Conservation (phyloP, 2,329 filamentous ascomycete species). For the Arthrobotrys musiformis region DNA sequence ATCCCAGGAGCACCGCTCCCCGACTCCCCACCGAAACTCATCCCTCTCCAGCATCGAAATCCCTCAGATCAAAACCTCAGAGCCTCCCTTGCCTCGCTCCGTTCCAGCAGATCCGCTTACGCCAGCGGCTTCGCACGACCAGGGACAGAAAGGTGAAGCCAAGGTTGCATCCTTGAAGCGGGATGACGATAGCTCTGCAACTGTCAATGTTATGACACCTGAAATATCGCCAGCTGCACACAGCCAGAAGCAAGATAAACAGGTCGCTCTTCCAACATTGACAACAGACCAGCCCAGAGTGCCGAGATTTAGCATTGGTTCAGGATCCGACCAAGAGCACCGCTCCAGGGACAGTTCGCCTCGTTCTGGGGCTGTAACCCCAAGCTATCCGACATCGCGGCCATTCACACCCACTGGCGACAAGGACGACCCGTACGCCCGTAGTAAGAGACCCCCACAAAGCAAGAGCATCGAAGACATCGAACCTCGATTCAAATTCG, state of each 20-base stretch:
- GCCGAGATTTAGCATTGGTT: conserved; percentile 68
- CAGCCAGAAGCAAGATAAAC: conserved; percentile 61
- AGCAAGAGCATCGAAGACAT: conserved; percentile 72
- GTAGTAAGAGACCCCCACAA: conserved; percentile 76
- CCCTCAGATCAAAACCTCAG: conserved; percentile 45
- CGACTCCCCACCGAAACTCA: conserved; percentile 27
- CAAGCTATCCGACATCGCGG: conserved; percentile 74
- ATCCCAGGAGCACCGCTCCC: conserved; percentile 30
- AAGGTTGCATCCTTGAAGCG: conserved; percentile 16
- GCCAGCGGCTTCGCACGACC: conserved; percentile 54
- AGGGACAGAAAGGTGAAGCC: conserved; percentile 50
- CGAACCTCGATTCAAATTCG: conserved; percentile 86
- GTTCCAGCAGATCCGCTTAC: conserved; percentile 53
- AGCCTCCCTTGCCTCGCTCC: conserved; percentile 48
- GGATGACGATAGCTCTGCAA: conserved; percentile 53
- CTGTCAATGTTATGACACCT: conserved; percentile 72
- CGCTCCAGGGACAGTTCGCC: conserved; percentile 72
- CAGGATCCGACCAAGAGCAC: conserved; percentile 69
- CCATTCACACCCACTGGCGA: conserved; percentile 83
- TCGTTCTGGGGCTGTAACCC: conserved; percentile 67
- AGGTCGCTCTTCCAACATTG: conserved; percentile 42
- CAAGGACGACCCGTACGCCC: conserved; percentile 85
- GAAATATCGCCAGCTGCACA: conserved; percentile 73
- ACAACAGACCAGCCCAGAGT: conserved; percentile 55
- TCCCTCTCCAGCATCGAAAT: conserved; percentile 46